Evolutionary conservation across 2,329 filamentous ascomycete species (phyloP).

Genomic region (Neonectria faginata): DNA sequence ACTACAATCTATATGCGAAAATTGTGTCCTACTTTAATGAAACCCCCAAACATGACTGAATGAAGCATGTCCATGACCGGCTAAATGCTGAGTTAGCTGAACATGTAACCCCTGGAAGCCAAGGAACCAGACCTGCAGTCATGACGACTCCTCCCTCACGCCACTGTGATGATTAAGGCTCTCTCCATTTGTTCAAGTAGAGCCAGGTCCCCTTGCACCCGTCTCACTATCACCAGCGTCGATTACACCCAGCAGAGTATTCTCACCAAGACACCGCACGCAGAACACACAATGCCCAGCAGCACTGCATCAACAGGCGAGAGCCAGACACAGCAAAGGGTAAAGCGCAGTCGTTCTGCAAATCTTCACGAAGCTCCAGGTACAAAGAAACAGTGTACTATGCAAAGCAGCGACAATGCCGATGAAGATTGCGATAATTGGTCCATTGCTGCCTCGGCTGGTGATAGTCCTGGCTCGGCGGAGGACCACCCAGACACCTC

Average conservation of each 20-base stretch:
- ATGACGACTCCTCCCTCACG: conserved; percentile 1
- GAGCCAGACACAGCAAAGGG: conserved; percentile 4
- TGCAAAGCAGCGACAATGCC: conserved; percentile 2
- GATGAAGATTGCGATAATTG: conserved; percentile 22
- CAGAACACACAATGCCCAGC: conserved; percentile 11
- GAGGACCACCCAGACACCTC: conserved; percentile 10
- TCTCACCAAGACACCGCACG: no score
- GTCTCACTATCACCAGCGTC: conserved; percentile 2
- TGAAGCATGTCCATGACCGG: background rate
- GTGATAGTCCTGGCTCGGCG: conserved; percentile 15
- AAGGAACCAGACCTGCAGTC: background rate
- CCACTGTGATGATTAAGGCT: conserved; percentile 7
- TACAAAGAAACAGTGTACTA: conserved; percentile 18
- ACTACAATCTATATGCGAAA: background rate
- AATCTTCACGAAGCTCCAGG: background rate
- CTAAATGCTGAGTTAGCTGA: background rate
- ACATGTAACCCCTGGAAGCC: background rate
- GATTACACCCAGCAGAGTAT: background rate
- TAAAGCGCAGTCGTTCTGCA: conserved; percentile 12
- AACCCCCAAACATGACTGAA: background rate
- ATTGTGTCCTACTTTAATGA: background rate
- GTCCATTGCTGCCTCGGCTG: conserved; percentile 24
- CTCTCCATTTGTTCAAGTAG: background rate
- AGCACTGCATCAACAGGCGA: background rate
- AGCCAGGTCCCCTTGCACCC: background rate